Evolutionary conservation across 2,329 filamentous ascomycete genomes (phyloP).

Genomic region (Apiospora malaysiana): DNA sequence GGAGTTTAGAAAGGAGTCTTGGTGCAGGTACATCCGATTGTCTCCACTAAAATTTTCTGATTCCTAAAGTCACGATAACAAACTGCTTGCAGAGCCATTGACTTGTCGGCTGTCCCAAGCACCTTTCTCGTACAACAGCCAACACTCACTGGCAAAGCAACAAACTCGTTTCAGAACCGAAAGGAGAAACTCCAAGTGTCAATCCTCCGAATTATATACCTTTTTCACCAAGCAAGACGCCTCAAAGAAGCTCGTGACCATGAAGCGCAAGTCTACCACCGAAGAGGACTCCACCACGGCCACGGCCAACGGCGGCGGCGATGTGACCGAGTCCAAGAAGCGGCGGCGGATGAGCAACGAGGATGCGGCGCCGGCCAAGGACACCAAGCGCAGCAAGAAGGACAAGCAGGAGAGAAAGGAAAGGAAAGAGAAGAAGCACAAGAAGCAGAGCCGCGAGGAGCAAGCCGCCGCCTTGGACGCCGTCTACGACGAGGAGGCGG

Average conservation of each 20-base stretch:
- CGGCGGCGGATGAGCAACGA: constrained; percentile 33
- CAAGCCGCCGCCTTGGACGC: constrained; percentile 24
- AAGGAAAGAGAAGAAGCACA: constrained; percentile 32
- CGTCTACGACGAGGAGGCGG: constrained; percentile 19
- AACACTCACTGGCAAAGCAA: background rate
- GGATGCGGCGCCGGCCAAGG: constrained; percentile 25
- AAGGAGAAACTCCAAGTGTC: background rate
- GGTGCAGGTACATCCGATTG: background rate
- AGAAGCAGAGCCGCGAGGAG: constrained; percentile 27
- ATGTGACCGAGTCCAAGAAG: constrained; percentile 33
- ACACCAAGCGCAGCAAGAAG: constrained; percentile 33
- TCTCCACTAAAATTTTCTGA: constrained; percentile 22
- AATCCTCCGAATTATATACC: background rate
- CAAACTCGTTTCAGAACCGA: background rate
- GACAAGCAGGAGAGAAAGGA: constrained; percentile 37
- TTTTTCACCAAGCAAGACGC: background rate
- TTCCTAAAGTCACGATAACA: constrained; percentile 9
- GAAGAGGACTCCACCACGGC: constrained; percentile 31
- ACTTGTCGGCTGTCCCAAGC: background rate
- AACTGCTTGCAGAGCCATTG: background rate
- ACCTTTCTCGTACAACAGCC: background rate
- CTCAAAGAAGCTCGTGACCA: constrained; percentile 24
- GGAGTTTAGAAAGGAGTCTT: background rate
- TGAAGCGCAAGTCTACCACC: constrained; percentile 37
- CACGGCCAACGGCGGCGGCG: constrained; percentile 23